Conservation (phyloP, 257 asterid species). For the Lavandula angustifolia region DNA sequence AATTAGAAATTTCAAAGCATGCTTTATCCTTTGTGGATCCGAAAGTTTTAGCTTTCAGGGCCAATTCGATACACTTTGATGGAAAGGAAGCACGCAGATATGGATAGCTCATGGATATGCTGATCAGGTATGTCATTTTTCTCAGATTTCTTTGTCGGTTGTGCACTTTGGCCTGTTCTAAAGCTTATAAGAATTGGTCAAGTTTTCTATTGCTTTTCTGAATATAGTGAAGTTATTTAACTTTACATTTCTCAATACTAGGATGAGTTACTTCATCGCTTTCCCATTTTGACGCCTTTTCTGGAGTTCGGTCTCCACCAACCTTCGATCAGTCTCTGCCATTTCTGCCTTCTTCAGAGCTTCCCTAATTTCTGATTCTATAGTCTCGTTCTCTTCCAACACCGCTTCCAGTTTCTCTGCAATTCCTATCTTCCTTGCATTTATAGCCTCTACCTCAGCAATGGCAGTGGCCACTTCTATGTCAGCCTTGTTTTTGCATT, state of each 20-base stretch:
- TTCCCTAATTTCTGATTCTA: slow-evolving; percentile 52
- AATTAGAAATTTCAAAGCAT: slow-evolving; percentile 10
- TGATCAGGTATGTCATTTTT: slow-evolving; percentile 2
- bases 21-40: slow-evolving; percentile 12
- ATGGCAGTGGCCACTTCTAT: slow-evolving; percentile 53
- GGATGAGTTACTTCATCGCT: slow-evolving; percentile 15
- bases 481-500: slow-evolving; percentile 46
- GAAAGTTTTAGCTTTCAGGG: slow-evolving; percentile 3
- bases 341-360: slow-evolving; percentile 61
- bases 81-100: slow-evolving; percentile 20
- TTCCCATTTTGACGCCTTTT: slow-evolving; percentile 51
- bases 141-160: not conserved
- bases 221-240: slow-evolving; percentile 7
- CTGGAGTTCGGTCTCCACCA: slow-evolving; percentile 57
- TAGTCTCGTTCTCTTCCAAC: slow-evolving; percentile 44
- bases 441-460: slow-evolving; percentile 48
- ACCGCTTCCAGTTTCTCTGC: slow-evolving; percentile 44
- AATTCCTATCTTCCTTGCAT: slow-evolving; percentile 40
- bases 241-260: slow-evolving; percentile 10
- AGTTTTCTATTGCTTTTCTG: slow-evolving; percentile 34
- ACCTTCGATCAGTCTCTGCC: slow-evolving; percentile 66
- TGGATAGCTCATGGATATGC: slow-evolving; percentile 21
- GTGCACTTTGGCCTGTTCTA: slow-evolving; percentile 24
- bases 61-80: slow-evolving; percentile 15
- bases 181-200: slow-evolving; percentile 19